Evolutionary conservation across 371 early-diverging fungal genomes (phyloP).

Genomic region (Rhizopus sp.): DNA sequence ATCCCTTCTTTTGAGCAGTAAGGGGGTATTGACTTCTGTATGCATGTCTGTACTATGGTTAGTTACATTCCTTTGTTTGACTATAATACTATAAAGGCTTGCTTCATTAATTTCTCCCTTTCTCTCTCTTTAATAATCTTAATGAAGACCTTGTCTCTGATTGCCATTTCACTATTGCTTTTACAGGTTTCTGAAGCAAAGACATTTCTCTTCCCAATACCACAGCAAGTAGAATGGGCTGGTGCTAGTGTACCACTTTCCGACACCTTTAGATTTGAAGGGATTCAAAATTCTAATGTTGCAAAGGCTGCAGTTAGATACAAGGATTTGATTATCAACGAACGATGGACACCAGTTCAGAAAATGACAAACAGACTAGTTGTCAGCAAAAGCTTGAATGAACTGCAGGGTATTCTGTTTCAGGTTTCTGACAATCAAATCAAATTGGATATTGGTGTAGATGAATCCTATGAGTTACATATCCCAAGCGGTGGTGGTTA

Average conservation of each 20-base stretch:
- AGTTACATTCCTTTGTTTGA: too few species aligned
- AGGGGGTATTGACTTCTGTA: too few species aligned
- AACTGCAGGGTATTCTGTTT: constrained; percentile 5
- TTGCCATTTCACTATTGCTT: background rate
- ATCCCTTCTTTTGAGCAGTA: too few species aligned
- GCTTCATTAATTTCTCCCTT: background rate
- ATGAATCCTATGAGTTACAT: constrained; percentile 61
- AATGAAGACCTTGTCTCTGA: background rate
- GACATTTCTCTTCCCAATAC: constrained; percentile 19
- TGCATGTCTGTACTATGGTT: too few species aligned
- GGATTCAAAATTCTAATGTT: constrained; percentile 19
- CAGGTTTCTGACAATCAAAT: constrained; percentile 6
- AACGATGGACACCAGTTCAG: constrained; percentile 20
- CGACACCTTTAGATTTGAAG: constrained; percentile 12
- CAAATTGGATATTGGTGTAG: constrained; percentile 30
- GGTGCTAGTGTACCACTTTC: background rate
- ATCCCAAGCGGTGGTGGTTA: constrained; percentile 33
- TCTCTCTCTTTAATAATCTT: background rate
- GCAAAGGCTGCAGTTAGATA: constrained; percentile 10
- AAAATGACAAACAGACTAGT: constrained; percentile 1
- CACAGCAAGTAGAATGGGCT: constrained; percentile 17
- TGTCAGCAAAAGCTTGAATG: background rate
- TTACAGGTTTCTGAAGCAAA: constrained; percentile 9
- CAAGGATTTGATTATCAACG: constrained; percentile 9
- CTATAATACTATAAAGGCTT: background rate